These are phyloP conservation scores for Penicillium ucsense DNA, from an alignment of 495 filamentous ascomycete species.

Conservation along the genomic window DNA sequence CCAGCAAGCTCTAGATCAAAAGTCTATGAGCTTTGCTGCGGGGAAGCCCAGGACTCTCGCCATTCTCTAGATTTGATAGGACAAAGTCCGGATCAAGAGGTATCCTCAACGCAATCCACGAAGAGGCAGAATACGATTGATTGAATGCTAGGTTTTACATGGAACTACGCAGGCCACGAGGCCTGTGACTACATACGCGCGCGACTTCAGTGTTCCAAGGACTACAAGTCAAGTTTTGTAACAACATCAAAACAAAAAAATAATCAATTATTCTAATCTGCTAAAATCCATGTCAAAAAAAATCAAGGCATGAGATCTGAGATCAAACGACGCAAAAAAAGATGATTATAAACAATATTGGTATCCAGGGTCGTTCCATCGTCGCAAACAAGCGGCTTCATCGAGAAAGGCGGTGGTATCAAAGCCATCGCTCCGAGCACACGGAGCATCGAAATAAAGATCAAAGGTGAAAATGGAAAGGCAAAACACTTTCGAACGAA, in stretches of 20 bases:
- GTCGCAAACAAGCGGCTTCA: conserved; percentile 4
- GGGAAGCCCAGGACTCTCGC: too few relatives aligned
- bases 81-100: too few relatives aligned
- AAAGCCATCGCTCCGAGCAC: not conserved
- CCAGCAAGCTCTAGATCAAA: too few relatives aligned
- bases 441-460: not conserved
- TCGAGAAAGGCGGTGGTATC: conserved; percentile 5
- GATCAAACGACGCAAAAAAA: not conserved
- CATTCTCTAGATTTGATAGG: too few relatives aligned
- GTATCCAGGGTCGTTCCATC: conserved; percentile 10
- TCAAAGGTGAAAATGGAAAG: not conserved
- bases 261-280: not conserved
- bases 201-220: too few relatives aligned
- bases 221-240: too few relatives aligned
- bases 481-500: not conserved
- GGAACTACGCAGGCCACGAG: not conserved
- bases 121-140: too few relatives aligned
- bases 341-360: not conserved
- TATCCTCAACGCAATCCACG: too few relatives aligned
- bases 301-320: not conserved
- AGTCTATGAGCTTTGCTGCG: too few relatives aligned
- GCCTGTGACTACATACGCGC: too few relatives aligned
- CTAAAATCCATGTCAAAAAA: not conserved
- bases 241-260: not conserved
- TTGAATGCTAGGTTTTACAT: too few relatives aligned